These are phyloP conservation scores for Manihot esculenta DNA, from an alignment of 441 rosid species.

Conservation along the genomic window DNA sequence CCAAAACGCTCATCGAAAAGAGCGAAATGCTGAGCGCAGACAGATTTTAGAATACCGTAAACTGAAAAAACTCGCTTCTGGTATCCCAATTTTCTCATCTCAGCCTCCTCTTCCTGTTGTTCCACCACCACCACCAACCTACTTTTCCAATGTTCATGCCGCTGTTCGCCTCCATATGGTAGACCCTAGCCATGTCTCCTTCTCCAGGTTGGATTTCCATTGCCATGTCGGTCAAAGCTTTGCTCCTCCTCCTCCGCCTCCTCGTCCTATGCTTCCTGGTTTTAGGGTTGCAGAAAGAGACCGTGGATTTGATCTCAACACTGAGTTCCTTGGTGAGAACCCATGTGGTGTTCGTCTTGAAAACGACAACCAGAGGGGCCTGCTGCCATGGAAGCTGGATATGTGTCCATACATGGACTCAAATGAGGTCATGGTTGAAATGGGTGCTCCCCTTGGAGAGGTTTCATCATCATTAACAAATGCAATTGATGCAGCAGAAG, in stretches of 20 bases:
- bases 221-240: not conserved
- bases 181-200: too few relatives aligned
- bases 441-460: not conserved
- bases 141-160: not conserved
- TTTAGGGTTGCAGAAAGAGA: not conserved
- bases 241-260: not conserved
- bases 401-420: not conserved
- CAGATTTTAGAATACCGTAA: not conserved
- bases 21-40: slow-evolving; percentile 14
- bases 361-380: not conserved
- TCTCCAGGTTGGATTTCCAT: not conserved
- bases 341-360: not conserved
- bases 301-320: too few relatives aligned
- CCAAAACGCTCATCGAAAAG: slow-evolving; percentile 32
- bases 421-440: not conserved
- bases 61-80: not conserved
- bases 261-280: not conserved
- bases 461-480: too few relatives aligned
- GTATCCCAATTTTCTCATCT: not conserved
- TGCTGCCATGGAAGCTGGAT: slow-evolving; percentile 5
- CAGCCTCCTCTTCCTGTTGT: not conserved
- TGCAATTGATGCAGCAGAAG: not conserved
- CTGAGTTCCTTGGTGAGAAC: not conserved
- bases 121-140: slow-evolving; percentile 1
- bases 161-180: not conserved